These are phyloP conservation scores for Talaromyces sp. DNA, from an alignment of 2,329 filamentous ascomycete species.

Conservation along the genomic window DNA sequence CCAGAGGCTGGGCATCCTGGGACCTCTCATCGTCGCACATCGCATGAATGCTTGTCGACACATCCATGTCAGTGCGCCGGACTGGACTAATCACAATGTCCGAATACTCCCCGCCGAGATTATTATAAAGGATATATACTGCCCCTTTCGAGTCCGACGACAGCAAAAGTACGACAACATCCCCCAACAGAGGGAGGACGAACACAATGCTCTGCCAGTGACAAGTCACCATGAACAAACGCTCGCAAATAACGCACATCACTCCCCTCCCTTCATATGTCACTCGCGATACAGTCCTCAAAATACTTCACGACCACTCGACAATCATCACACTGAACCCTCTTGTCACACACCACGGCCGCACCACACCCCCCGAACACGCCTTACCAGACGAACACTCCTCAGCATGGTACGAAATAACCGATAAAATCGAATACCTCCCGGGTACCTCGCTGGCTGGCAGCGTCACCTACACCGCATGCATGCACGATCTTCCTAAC, in stretches of 20 bases:
- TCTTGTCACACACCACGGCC: slow-evolving; percentile 69
- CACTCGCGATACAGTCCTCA: slow-evolving; percentile 64
- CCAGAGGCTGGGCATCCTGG: neutral
- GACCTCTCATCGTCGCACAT: neutral
- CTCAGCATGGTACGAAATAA: slow-evolving; percentile 73
- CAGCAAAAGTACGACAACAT: neutral
- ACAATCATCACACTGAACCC: slow-evolving; percentile 87
- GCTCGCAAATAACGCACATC: slow-evolving; percentile 71
- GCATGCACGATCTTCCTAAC: slow-evolving; percentile 70
- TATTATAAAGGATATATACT: neutral
- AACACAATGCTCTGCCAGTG: slow-evolving; percentile 1
- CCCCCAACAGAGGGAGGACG: neutral
- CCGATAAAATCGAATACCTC: slow-evolving; percentile 72
- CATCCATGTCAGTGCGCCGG: neutral
- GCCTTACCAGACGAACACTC: slow-evolving; percentile 63
- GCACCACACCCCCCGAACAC: slow-evolving; percentile 66
- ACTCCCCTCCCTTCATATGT: slow-evolving; percentile 70
- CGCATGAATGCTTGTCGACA: neutral
- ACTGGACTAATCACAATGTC: neutral
- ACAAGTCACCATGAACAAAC: slow-evolving; percentile 37
- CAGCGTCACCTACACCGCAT: slow-evolving; percentile 72
- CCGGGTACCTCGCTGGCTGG: slow-evolving; percentile 63
- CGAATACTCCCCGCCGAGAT: neutral
- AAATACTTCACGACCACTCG: slow-evolving; percentile 71
- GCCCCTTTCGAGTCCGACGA: neutral